Conservation (phyloP, 2,329 filamentous ascomycete species). For the Zymoseptoria pseudotritici region DNA sequence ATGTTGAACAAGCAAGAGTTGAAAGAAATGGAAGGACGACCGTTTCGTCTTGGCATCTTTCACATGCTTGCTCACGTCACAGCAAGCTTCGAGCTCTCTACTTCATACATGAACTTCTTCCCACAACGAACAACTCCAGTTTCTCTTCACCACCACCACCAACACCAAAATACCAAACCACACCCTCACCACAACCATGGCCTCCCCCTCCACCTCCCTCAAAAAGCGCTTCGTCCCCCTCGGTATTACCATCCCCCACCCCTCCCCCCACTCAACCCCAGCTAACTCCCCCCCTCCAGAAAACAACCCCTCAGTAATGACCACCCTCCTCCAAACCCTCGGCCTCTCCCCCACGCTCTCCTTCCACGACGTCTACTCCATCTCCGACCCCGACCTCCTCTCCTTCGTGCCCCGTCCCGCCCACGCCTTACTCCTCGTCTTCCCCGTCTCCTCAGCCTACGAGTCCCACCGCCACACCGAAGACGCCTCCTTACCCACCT, state of each 20-base stretch:
- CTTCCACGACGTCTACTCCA: constrained; percentile 80
- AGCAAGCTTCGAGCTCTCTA: neutral
- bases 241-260: neutral
- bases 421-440: constrained; percentile 82
- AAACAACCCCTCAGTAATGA: constrained; percentile 86
- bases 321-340: constrained; percentile 69
- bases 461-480: constrained; percentile 68
- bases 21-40: neutral
- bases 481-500: constrained; percentile 57
- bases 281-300: constrained; percentile 29
- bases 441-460: constrained; percentile 74
- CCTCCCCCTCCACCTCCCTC: too few species aligned
- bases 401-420: constrained; percentile 82
- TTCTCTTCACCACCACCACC: neutral
- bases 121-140: neutral
- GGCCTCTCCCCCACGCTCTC: constrained; percentile 70
- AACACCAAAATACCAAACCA: neutral
- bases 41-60: neutral
- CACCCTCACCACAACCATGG: neutral
- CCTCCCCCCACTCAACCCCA: too few species aligned
- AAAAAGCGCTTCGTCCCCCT: neutral
- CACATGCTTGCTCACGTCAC: neutral
- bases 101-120: neutral
- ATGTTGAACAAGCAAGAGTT: neutral
- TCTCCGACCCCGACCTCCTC: constrained; percentile 77